Percentiles rank a stretch among this genome's conserved stretches.
phyloP scores from a whole-genome alignment of 2,329 filamentous ascomycete genomes.

The Paecilomyces dactylethromorphus region DNA sequence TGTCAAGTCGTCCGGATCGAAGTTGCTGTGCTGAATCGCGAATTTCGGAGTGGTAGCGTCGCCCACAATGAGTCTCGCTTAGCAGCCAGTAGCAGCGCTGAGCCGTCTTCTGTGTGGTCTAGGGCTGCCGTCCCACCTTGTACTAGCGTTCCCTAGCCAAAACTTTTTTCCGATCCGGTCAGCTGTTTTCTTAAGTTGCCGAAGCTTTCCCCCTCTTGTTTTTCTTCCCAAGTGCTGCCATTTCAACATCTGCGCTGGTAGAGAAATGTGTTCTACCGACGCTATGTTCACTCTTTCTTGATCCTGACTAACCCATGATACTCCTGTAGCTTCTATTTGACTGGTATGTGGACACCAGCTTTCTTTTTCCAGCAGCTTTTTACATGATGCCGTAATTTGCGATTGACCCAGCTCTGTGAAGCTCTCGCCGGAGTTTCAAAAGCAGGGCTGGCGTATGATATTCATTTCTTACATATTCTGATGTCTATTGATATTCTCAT shows the following conservation, averaged over 20 bases:
- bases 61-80: constrained; percentile 37
- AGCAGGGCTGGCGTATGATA: constrained; percentile 72
- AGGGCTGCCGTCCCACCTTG: constrained; percentile 24
- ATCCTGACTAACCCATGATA: background rate
- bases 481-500: constrained; percentile 33
- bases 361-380: constrained; percentile 11
- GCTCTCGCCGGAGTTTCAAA: constrained; percentile 83
- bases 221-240: constrained; percentile 9
- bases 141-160: background rate
- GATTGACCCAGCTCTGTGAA: constrained; percentile 85
- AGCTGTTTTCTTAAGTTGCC: constrained; percentile 15
- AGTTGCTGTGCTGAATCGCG: constrained; percentile 23
- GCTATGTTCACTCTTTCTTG: background rate
- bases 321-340: constrained; percentile 10
- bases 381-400: constrained; percentile 97
- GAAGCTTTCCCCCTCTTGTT: constrained; percentile 9
- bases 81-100: constrained; percentile 26
- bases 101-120: constrained; percentile 19
- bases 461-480: constrained; percentile 99
- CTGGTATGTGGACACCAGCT: constrained; percentile 13
- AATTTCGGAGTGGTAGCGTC: constrained; percentile 30
- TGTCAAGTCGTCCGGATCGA: constrained; percentile 29
- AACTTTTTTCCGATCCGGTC: constrained; percentile 18
- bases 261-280: background rate
- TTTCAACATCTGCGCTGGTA: background rate